phyloP scores from a whole-genome alignment of 805 yeast species.

The Ogataea nitratoaversa region DNA sequence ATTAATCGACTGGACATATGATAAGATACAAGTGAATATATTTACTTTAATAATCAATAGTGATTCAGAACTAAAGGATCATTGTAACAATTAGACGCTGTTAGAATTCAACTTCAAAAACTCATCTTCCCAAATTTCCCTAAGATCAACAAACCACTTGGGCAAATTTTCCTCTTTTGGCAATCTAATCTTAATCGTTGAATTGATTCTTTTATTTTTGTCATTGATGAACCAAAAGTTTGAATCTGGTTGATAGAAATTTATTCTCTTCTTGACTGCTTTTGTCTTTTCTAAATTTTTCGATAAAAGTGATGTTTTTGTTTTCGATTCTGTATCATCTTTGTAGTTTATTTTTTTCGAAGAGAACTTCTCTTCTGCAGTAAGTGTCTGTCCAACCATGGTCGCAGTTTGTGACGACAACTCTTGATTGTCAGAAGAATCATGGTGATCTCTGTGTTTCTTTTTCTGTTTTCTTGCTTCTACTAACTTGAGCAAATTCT shows the following conservation, averaged over 20 bases:
- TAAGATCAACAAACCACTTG: slow-evolving; percentile 63
- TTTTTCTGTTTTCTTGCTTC: slow-evolving; percentile 43
- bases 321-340: neutral
- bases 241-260: slow-evolving; percentile 34
- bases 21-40: too few species aligned
- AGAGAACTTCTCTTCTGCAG: neutral
- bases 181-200: slow-evolving; percentile 39
- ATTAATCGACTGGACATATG: too few species aligned
- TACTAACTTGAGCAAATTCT: slow-evolving; percentile 50
- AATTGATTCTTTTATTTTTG: slow-evolving; percentile 34
- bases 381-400: neutral
- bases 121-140: slow-evolving; percentile 61
- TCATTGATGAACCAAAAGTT: slow-evolving; percentile 22
- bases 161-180: slow-evolving; percentile 70
- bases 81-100: neutral
- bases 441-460: slow-evolving; percentile 20
- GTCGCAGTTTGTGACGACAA: neutral
- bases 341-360: neutral
- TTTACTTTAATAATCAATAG: too few species aligned
- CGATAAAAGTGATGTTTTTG: neutral
- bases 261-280: neutral
- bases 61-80: too few species aligned
- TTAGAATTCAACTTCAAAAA: slow-evolving; percentile 6
- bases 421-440: neutral
- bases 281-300: neutral